Percentiles rank a stretch among this genome's conserved stretches.
These are phyloP conservation scores for Gomphus sp. DNA, from an alignment of 1,284 basidiomycete genomes.

Conservation along the genomic window DNA sequence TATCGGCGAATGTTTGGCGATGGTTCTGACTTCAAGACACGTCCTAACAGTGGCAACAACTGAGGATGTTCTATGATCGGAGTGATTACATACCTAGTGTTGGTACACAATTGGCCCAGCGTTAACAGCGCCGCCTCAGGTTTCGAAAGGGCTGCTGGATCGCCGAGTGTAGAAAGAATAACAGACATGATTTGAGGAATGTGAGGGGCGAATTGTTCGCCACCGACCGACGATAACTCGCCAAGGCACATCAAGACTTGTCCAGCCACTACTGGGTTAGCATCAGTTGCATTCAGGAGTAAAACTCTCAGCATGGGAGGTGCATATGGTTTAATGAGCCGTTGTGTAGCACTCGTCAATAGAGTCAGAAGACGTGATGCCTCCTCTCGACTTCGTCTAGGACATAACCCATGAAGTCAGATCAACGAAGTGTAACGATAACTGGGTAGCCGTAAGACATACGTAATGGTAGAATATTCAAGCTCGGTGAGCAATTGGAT, in stretches of 20 bases:
- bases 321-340: constrained; percentile 94
- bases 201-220: constrained; percentile 81
- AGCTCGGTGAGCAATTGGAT: constrained; percentile 97
- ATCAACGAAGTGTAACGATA: background rate
- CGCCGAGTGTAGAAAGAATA: constrained; percentile 82
- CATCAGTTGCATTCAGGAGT: constrained; percentile 80
- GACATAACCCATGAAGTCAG: background rate
- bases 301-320: constrained; percentile 93
- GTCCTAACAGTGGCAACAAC: constrained; percentile 79
- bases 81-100: constrained; percentile 90
- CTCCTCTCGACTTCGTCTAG: constrained; percentile 81
- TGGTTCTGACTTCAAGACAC: constrained; percentile 82
- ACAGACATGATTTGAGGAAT: constrained; percentile 86
- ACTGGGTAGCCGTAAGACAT: constrained; percentile 21
- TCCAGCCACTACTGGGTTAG: constrained; percentile 83
- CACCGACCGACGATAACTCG: constrained; percentile 88
- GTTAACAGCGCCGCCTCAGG: constrained; percentile 93
- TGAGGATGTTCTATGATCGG: constrained; percentile 90
- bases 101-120: constrained; percentile 91
- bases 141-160: constrained; percentile 72
- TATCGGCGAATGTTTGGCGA: constrained; percentile 76
- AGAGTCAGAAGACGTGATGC: constrained; percentile 83
- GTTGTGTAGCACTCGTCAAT: constrained; percentile 84
- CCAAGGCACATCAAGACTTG: constrained; percentile 93
- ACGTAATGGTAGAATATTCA: constrained; percentile 92